These are phyloP conservation scores for Teratosphaeria gauchensis DNA, from an alignment of 2,329 filamentous ascomycete genomes.

Conservation along the genomic window DNA sequence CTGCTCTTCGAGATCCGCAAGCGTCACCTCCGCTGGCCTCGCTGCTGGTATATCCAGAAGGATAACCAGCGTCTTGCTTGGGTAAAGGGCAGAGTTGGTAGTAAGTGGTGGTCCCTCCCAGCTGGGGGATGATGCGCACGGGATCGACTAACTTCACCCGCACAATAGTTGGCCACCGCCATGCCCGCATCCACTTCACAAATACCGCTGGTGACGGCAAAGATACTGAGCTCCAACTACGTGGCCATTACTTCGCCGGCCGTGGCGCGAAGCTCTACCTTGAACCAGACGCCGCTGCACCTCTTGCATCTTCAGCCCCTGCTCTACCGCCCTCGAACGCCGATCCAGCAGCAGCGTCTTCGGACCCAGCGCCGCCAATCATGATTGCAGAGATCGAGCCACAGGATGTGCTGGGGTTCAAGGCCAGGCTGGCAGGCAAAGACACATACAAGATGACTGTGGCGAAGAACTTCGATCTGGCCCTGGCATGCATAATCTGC, in stretches of 20 bases:
- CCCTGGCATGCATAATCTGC: neutral
- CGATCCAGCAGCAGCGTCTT: neutral
- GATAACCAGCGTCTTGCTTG: neutral
- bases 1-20: neutral
- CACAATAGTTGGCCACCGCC: neutral
- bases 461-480: neutral
- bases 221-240: neutral
- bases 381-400: neutral
- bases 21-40: neutral
- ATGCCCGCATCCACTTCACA: neutral
- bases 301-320: neutral
- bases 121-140: neutral
- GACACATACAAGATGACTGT: constrained; percentile 1
- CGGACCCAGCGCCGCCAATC: neutral
- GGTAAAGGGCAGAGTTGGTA: neutral
- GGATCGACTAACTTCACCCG: neutral
- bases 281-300: neutral
- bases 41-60: neutral
- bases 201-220: neutral
- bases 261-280: neutral
- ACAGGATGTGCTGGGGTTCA: neutral
- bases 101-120: neutral
- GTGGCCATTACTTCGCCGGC: neutral
- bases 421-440: neutral
- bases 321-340: neutral